Percentiles rank a stretch among this genome's conserved stretches.
These are phyloP conservation scores for Globisporangium megalacanthum DNA, from an alignment of 352 stramenopile genomes.

Conservation along the genomic window DNA sequence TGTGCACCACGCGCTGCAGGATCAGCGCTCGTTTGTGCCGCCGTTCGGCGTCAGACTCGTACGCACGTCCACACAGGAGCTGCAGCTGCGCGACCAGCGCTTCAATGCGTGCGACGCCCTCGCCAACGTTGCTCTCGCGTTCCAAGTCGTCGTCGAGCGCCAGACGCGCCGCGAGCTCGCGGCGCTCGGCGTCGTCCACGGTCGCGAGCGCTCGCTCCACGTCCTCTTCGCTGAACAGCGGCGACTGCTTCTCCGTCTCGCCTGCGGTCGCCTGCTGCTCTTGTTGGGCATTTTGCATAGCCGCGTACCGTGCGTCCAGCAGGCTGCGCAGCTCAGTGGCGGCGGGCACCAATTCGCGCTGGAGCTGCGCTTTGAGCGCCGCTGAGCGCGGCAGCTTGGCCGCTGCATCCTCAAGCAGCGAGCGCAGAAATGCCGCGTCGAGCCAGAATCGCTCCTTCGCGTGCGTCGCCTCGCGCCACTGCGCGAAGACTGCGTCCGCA, in stretches of 20 bases:
- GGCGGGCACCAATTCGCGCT: conserved; percentile 27
- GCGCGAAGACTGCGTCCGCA: conserved; percentile 39
- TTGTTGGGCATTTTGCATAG: conserved; percentile 16
- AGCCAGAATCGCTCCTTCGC: conserved; percentile 47
- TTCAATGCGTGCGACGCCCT: conserved; percentile 10
- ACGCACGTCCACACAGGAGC: conserved; percentile 32
- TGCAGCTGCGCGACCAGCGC: conserved; percentile 26
- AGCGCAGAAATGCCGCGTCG: conserved; percentile 27
- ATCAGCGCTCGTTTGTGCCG: conserved; percentile 33
- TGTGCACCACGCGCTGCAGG: conserved; percentile 20
- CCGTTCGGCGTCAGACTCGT: conserved; percentile 26
- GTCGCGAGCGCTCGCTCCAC: conserved; percentile 47
- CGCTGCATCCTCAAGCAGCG: conserved; percentile 46
- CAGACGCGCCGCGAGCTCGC: conserved; percentile 24
- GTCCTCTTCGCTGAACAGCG: conserved; percentile 44
- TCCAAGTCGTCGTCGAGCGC: conserved; percentile 27
- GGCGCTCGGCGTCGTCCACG: conserved; percentile 16
- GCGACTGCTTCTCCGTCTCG: conserved; percentile 20
- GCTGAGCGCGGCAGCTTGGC: conserved; percentile 49
- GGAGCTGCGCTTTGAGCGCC: conserved; percentile 35
- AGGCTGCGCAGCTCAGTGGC: conserved; percentile 22
- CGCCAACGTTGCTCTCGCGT: conserved; percentile 6
- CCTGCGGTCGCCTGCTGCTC: not conserved
- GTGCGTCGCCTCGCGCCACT: conserved; percentile 30
- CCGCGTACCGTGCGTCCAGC: conserved; percentile 28